These are phyloP conservation scores for Scortechinia acanthostroma DNA, from an alignment of 2,329 filamentous ascomycete species.

Conservation along the genomic window DNA sequence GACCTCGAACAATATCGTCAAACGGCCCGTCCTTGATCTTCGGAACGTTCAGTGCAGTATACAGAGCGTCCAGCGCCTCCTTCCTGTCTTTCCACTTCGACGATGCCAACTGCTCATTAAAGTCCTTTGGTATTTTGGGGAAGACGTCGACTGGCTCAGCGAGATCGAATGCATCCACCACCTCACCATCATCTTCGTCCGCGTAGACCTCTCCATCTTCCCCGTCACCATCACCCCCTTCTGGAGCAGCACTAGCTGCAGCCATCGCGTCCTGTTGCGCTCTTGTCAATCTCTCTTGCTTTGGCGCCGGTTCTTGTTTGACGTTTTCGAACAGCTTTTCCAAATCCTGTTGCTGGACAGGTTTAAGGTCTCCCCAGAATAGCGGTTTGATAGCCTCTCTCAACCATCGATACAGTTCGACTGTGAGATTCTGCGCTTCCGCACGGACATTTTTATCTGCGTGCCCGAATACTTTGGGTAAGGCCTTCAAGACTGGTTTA, in stretches of 20 bases:
- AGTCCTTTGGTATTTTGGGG: constrained; percentile 73
- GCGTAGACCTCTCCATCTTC: constrained; percentile 21
- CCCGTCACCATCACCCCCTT: constrained; percentile 48
- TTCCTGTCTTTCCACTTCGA: constrained; percentile 99
- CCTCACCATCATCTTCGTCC: constrained; percentile 54
- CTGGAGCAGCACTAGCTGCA: constrained; percentile 53
- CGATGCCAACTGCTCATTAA: constrained; percentile 76
- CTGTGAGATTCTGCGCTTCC: constrained; percentile 81
- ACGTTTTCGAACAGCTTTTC: constrained; percentile 91
- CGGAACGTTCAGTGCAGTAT: constrained; percentile 71
- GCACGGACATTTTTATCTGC: constrained; percentile 97
- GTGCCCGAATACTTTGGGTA: constrained; percentile 89
- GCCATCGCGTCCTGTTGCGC: constrained; percentile 82
- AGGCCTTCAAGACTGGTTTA: constrained; percentile 77
- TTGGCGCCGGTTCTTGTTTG: constrained; percentile 78
- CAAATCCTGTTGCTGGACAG: constrained; percentile 87
- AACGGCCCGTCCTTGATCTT: constrained; percentile 88
- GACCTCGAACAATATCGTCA: constrained; percentile 71
- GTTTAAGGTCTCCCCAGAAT: constrained; percentile 92
- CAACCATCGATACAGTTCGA: constrained; percentile 94
- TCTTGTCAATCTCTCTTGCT: constrained; percentile 80
- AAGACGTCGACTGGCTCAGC: constrained; percentile 83
- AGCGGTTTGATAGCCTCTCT: constrained; percentile 96
- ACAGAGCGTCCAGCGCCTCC: constrained; percentile 80
- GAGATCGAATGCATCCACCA: constrained; percentile 75